Evolutionary conservation across 2,329 filamentous ascomycete genomes (phyloP).

Genomic region (Pleomassaria siparia): DNA sequence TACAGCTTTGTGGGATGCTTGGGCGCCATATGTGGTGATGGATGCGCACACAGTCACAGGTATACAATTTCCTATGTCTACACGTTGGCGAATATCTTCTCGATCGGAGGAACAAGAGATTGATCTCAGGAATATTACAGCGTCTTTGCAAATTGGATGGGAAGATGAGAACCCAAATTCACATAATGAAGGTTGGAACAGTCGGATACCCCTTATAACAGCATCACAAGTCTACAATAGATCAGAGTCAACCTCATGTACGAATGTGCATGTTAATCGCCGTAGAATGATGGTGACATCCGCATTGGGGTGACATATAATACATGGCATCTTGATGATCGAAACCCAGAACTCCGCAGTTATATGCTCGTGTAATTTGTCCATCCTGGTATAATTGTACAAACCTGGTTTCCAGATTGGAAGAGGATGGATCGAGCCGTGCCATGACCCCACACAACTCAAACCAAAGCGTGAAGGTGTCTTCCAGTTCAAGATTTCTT

Average conservation of each 20-base stretch:
- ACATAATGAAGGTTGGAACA: slow-evolving; percentile 3
- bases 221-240: slow-evolving; percentile 6
- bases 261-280: no score
- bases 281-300: no score
- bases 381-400: neutral
- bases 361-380: neutral
- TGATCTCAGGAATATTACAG: neutral
- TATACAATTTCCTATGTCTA: slow-evolving; percentile 4
- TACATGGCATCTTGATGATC: neutral
- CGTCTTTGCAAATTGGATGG: neutral
- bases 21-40: neutral
- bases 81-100: neutral
- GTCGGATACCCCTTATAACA: slow-evolving; percentile 16
- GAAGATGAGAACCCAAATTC: neutral
- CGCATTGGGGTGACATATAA: no score
- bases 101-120: neutral
- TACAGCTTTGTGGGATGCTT: slow-evolving; percentile 2
- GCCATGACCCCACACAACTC: neutral
- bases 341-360: neutral
- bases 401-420: neutral
- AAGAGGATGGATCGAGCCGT: neutral
- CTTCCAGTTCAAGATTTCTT: neutral
- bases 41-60: slow-evolving; percentile 5
- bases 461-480: neutral
- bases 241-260: slow-evolving; percentile 2